Conservation (phyloP, 306 rosid species). For the Gillenia trifoliata region DNA sequence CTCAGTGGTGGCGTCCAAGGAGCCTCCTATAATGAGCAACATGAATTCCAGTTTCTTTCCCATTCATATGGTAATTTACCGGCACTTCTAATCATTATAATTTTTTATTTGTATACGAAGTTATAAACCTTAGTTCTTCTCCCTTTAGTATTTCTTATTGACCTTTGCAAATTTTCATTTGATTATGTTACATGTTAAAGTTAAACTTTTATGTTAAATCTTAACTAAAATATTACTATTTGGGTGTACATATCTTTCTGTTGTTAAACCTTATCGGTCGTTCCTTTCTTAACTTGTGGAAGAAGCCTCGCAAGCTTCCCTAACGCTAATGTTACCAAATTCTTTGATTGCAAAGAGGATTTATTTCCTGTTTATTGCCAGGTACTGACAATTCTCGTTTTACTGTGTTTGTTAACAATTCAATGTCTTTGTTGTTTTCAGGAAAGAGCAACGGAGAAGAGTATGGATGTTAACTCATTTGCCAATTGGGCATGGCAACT, state of each 20-base stretch:
- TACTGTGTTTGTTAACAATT: neutral
- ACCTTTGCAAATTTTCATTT: neutral
- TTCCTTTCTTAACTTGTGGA: neutral
- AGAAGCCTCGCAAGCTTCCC: neutral
- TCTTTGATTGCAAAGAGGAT: neutral
- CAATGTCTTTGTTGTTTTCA: conserved; percentile 22
- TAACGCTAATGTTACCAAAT: neutral
- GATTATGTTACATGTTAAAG: neutral
- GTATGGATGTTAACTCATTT: conserved; percentile 45
- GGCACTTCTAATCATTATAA: neutral
- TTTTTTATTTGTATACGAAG: neutral
- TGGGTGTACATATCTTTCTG: neutral
- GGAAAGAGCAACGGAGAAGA: conserved; percentile 79
- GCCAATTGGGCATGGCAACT: conserved; percentile 59
- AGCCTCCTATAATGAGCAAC: conserved; percentile 41
- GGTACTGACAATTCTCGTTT: neutral
- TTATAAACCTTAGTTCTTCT: neutral
- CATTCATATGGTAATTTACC: conserved; percentile 41
- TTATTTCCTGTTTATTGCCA: neutral
- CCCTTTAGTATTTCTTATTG: neutral
- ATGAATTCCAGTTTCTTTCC: conserved; percentile 43
- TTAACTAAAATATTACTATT: neutral
- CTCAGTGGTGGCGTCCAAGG: conserved; percentile 37
- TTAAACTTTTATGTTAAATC: neutral
- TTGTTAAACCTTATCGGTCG: neutral